Conservation (phyloP, 805 yeast species). For the Metschnikowia corniflorae region DNA sequence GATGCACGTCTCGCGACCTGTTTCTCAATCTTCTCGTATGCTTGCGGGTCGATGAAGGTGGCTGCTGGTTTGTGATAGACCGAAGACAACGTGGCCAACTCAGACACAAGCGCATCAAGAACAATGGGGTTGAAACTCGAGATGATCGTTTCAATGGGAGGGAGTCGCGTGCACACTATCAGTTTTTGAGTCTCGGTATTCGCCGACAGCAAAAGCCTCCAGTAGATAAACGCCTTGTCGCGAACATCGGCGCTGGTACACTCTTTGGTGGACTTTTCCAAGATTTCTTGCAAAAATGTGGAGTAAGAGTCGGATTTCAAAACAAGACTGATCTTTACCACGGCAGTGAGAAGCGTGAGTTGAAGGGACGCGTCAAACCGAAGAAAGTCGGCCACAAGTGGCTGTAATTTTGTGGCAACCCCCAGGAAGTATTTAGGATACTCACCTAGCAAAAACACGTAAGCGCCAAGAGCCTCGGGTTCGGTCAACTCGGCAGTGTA, state of each 20-base stretch:
- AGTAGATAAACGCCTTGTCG: conserved; percentile 74
- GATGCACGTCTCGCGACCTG: conserved; percentile 16
- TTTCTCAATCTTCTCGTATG: conserved; percentile 17
- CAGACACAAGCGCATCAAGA: conserved; percentile 65
- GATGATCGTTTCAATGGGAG: conserved; percentile 69
- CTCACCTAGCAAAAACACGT: conserved; percentile 71
- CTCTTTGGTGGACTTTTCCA: conserved; percentile 60
- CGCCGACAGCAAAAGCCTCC: conserved; percentile 65
- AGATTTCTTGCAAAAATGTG: conserved; percentile 50
- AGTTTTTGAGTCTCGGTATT: conserved; percentile 42
- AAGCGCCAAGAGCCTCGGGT: conserved; percentile 52
- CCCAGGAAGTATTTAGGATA: conserved; percentile 59
- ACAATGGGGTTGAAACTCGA: conserved; percentile 67
- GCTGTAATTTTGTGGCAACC: conserved; percentile 44
- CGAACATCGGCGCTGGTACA: conserved; percentile 74
- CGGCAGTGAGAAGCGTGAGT: conserved; percentile 53
- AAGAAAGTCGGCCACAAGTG: conserved; percentile 48
- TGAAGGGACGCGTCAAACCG: conserved; percentile 63
- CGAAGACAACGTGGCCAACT: conserved; percentile 80
- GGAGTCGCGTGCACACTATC: conserved; percentile 59
- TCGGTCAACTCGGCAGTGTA: conserved; percentile 46
- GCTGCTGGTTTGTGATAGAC: conserved; percentile 83
- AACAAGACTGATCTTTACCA: conserved; percentile 52
- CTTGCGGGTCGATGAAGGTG: conserved; percentile 48
- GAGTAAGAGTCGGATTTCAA: conserved; percentile 27